A percentile compares a stretch with the other conserved stretches of the same genome.
phyloP scores from a whole-genome alignment of 257 asterid genomes.

The Petunia secreta region DNA sequence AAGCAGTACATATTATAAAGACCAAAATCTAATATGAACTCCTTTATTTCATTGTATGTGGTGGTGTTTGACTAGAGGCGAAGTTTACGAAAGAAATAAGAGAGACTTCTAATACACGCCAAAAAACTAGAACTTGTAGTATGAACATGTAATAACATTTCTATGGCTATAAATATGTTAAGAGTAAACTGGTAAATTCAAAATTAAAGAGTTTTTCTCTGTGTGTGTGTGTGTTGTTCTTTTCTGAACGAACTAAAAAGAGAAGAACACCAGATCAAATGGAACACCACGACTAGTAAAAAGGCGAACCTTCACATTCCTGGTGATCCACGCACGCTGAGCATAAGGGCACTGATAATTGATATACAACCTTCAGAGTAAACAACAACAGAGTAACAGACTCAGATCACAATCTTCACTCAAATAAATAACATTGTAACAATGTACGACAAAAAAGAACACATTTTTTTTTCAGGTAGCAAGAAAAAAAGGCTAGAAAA shows the following conservation, averaged over 20 bases:
- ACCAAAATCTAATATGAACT: not conserved
- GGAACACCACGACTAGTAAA: not conserved
- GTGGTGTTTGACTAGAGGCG: not conserved
- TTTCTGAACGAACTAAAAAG: not conserved
- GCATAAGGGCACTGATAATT: slow-evolving; percentile 64
- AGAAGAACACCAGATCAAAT: not conserved
- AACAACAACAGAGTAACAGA: not conserved
- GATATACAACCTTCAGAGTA: slow-evolving; percentile 63
- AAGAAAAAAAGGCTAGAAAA: not conserved
- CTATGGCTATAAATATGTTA: not conserved
- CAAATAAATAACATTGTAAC: not conserved
- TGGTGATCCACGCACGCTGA: slow-evolving; percentile 74
- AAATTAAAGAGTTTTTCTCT: not conserved
- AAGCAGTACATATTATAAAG: not conserved
- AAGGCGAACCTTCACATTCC: slow-evolving; percentile 67
- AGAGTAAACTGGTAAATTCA: not conserved
- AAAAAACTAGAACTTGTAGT: too few species aligned
- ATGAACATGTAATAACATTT: not conserved
- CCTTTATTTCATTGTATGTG: not conserved
- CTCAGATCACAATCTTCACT: not conserved
- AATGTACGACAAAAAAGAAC: not conserved
- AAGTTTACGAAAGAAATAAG: not conserved
- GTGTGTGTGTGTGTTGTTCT: not conserved
- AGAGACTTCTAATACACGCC: not conserved
- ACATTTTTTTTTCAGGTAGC: not conserved